Percentiles rank a stretch among this genome's conserved stretches.
These are phyloP conservation scores for Microbotryomycetes sp. DNA, from an alignment of 1,284 basidiomycete species.

Conservation along the genomic window DNA sequence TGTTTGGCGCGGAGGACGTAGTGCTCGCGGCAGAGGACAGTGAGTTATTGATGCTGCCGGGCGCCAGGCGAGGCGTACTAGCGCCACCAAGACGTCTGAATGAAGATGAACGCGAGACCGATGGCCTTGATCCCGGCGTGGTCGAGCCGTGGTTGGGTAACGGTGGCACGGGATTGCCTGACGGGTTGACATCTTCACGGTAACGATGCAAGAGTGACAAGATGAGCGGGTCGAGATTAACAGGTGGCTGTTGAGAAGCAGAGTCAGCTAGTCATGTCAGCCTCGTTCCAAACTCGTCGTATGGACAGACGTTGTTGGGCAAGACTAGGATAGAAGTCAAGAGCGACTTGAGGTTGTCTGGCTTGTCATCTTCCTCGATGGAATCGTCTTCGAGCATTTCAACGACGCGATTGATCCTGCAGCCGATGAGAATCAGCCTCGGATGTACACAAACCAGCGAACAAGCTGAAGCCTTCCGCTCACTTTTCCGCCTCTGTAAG, in stretches of 20 bases:
- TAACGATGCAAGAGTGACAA: constrained; percentile 33
- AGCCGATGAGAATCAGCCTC: not conserved
- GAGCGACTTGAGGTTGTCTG: constrained; percentile 32
- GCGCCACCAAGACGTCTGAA: constrained; percentile 24
- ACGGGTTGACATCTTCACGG: constrained; percentile 32
- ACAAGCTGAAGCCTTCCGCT: not conserved
- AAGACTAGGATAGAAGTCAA: constrained; percentile 16
- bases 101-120: constrained; percentile 34
- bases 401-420: constrained; percentile 24
- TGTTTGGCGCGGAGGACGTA: constrained; percentile 9
- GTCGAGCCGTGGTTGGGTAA: constrained; percentile 24
- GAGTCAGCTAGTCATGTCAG: not conserved
- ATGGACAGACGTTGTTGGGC: constrained; percentile 10
- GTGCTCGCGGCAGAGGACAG: constrained; percentile 10
- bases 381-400: constrained; percentile 22
- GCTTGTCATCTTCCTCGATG: constrained; percentile 36
- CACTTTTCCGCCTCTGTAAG: constrained; percentile 19
- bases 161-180: constrained; percentile 31
- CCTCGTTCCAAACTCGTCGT: not conserved
- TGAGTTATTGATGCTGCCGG: constrained; percentile 6
- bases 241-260: constrained; percentile 1
- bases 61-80: constrained; percentile 13
- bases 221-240: constrained; percentile 32
- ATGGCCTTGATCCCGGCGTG: constrained; percentile 22
- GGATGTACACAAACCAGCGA: not conserved